phyloP scores from a whole-genome alignment of 164 flowering plant species.

The Kingdonia uniflora region DNA sequence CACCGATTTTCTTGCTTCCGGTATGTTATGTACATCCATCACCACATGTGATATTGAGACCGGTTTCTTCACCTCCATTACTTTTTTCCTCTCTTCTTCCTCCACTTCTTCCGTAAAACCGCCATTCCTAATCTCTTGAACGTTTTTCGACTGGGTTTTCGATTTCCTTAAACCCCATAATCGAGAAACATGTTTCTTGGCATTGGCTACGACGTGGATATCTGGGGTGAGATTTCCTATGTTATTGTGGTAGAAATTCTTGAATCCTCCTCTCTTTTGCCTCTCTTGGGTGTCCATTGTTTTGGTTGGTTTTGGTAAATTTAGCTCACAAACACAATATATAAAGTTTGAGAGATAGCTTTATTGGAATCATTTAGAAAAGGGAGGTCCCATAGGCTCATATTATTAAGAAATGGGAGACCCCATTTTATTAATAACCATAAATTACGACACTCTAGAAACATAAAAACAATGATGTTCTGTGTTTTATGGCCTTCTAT shows the following conservation, averaged over 20 bases:
- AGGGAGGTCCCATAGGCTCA: background rate
- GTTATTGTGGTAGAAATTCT: constrained; percentile 15
- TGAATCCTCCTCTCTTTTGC: constrained; percentile 23
- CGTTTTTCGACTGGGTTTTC: constrained; percentile 6
- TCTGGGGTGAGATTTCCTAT: constrained; percentile 12
- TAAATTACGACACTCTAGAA: too few species aligned
- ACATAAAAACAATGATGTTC: too few species aligned
- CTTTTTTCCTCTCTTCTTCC: background rate
- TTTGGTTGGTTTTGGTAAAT: background rate
- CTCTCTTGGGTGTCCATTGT: constrained; percentile 23
- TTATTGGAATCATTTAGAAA: constrained; percentile 7
- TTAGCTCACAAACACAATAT: background rate
- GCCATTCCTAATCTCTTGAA: background rate
- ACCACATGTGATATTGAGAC: too few species aligned
- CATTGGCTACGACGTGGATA: background rate
- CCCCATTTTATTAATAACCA: too few species aligned
- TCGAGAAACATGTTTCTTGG: constrained; percentile 7
- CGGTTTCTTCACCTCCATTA: constrained; percentile 12
- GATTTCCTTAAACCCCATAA: constrained; percentile 15
- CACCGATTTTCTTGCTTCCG: constrained; percentile 34
- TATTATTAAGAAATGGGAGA: too few species aligned
- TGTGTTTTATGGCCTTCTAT: too few species aligned
- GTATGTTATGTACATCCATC: too few species aligned
- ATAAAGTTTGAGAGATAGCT: constrained; percentile 4
- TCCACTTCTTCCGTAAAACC: background rate